These are phyloP conservation scores for Glebionis coronaria DNA, from an alignment of 129 eudicot species.

Conservation along the genomic window DNA sequence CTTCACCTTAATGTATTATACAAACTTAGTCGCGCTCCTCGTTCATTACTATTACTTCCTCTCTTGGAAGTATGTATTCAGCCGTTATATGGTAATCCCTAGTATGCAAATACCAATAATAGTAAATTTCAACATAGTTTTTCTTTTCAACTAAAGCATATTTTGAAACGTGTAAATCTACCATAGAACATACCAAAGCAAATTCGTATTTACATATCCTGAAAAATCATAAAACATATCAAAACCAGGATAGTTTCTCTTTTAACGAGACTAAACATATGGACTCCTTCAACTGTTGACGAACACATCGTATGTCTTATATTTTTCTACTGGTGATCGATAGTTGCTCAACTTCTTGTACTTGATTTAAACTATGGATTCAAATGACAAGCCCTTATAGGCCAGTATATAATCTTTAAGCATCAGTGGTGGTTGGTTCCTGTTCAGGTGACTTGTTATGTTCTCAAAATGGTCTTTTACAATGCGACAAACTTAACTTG, in stretches of 20 bases:
- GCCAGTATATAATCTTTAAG: no score
- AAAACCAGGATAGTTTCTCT: conserved; percentile 64
- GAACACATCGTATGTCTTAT: conserved; percentile 73
- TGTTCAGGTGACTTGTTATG: no score
- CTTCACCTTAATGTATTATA: conserved; percentile 81
- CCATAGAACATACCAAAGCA: no score
- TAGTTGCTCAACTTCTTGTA: conserved; percentile 74
- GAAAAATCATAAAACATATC: conserved; percentile 36
- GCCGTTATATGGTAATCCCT: conserved; percentile 87
- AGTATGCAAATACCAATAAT: not conserved
- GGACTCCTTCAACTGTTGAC: conserved; percentile 64
- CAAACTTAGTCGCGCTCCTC: conserved; percentile 85
- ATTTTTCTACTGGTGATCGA: conserved; percentile 72
- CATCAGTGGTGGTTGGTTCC: no score
- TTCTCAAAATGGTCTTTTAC: no score
- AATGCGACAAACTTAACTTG: no score
- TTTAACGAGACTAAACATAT: conserved; percentile 66
- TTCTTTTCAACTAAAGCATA: no score
- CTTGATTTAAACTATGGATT: conserved; percentile 85
- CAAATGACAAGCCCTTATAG: conserved; percentile 88
- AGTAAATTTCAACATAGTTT: not conserved
- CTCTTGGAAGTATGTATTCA: conserved; percentile 83
- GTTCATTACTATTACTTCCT: conserved; percentile 79
- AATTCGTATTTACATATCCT: no score
- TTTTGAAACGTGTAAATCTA: no score